Base-by-base conservation (phyloP, 805 yeast genomes). In the Babjeviella inositovora region DNA sequence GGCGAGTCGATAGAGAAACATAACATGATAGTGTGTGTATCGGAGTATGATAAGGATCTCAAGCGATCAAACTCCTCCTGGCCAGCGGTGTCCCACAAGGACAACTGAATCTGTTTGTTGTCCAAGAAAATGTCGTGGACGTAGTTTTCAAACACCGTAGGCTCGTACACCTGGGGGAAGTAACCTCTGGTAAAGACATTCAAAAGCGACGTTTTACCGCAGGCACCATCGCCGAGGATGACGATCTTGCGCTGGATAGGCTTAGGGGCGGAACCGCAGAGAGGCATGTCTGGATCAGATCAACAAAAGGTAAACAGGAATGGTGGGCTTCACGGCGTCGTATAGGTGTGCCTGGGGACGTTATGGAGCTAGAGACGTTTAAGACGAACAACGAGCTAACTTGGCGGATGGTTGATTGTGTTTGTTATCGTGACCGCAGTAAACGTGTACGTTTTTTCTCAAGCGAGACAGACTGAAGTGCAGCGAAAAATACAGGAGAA, bases 41-140 rank as follows among this genome's bases (percentile, higher is more conserved):
- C 97, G 14, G 85, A 73, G 48, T 90, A 90, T 23, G 93, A 77
- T 30, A 87, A 59, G 1, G 96, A 81, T 46, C 98, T 68, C 46
- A 87, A 62, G 32, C 96, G 65, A 47, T 87, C 98, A 38, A 87
- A 87, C 53, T 87, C 98, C 52, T 87, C 98, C 57, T 87, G 98
- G 6, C 98, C 98, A 2, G 98, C 98, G 5, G 98, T 87, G 46
- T 87, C 98, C 98, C 98, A 90, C 26, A 87, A 57, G 9, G 95
- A 84, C 27, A 87, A 55, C 41, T 85, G 93, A 38, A 87, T 79
- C 23, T 90, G 82, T 45, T 81, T 82, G 24, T 87, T 87, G 45
- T 87, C 98, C 26, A 87, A 84, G 51, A 81, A 87, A 33, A 87
- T 90, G 45, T 87, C 97, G 50, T 87, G 97, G 29, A 85, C 93